These are phyloP conservation scores for Epichloe hybrida DNA, from an alignment of 2,329 filamentous ascomycete genomes.

Conservation along the genomic window DNA sequence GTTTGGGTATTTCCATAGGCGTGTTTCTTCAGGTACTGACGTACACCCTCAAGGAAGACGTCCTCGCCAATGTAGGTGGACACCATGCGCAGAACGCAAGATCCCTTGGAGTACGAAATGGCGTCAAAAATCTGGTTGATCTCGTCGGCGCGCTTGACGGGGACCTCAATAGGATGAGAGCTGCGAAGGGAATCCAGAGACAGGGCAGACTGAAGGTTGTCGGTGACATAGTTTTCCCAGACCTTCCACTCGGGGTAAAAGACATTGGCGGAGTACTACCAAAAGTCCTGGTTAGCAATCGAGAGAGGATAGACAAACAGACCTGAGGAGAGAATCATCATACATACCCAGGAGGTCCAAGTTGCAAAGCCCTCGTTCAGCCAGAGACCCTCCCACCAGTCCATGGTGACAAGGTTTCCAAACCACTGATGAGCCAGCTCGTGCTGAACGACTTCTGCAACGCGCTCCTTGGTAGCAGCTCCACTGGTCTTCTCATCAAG, in stretches of 20 bases:
- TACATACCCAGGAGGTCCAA: slow-evolving; percentile 23
- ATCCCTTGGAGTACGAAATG: slow-evolving; percentile 95
- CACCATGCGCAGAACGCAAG: slow-evolving; percentile 92
- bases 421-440: slow-evolving; percentile 98
- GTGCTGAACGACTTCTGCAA: slow-evolving; percentile 92
- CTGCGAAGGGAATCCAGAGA: slow-evolving; percentile 82
- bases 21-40: slow-evolving; percentile 86
- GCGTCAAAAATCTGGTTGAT: slow-evolving; percentile 98
- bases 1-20: slow-evolving; percentile 94
- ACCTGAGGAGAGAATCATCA: background rate
- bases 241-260: slow-evolving; percentile 99
- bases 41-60: slow-evolving; percentile 80
- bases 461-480: slow-evolving; percentile 78
- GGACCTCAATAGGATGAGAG: slow-evolving; percentile 93
- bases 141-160: slow-evolving; percentile 87
- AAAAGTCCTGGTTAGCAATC: background rate
- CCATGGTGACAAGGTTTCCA: slow-evolving; percentile 93
- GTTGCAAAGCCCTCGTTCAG: slow-evolving; percentile 81
- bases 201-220: slow-evolving; percentile 79
- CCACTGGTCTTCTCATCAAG: slow-evolving; percentile 86
- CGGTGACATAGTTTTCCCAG: slow-evolving; percentile 89
- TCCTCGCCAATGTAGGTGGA: slow-evolving; percentile 92
- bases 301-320: background rate
- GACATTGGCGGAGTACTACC: slow-evolving; percentile 68
- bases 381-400: slow-evolving; percentile 97